A percentile compares a stretch with the other conserved stretches of the same genome.
Evolutionary conservation across 768 basidiomycete genomes (phyloP).

Genomic region (Chlorophyllum brunneum): DNA sequence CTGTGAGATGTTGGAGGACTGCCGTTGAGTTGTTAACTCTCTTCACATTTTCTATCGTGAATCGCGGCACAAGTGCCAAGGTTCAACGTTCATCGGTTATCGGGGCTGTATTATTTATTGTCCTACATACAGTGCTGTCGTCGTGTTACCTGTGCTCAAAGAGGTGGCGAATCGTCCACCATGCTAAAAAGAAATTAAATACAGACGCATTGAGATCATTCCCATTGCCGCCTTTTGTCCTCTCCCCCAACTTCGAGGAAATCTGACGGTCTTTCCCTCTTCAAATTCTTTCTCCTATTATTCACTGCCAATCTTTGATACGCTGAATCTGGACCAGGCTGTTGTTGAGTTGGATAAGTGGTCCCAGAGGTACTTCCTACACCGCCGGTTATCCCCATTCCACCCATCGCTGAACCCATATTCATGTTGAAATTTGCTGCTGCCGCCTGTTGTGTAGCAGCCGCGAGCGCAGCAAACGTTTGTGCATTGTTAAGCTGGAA

Average conservation of each 20-base stretch:
- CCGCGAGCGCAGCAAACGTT: slow-evolving; percentile 61
- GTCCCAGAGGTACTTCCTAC: slow-evolving; percentile 13
- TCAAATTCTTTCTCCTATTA: slow-evolving; percentile 71
- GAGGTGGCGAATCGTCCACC: not conserved
- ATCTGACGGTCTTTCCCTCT: slow-evolving; percentile 81
- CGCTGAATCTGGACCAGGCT: slow-evolving; percentile 74
- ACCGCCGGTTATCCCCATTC: slow-evolving; percentile 30
- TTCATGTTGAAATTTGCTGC: slow-evolving; percentile 9
- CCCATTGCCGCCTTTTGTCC: slow-evolving; percentile 75
- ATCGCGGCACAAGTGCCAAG: no score
- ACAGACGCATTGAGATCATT: slow-evolving; percentile 33
- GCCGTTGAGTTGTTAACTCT: no score
- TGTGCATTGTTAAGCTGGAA: slow-evolving; percentile 80
- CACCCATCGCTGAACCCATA: slow-evolving; percentile 34
- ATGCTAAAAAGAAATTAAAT: not conserved
- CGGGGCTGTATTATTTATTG: not conserved
- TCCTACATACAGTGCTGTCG: slow-evolving; percentile 5
- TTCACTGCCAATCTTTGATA: slow-evolving; percentile 84
- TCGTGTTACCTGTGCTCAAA: not conserved
- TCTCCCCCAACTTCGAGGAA: slow-evolving; percentile 74
- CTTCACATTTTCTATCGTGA: no score
- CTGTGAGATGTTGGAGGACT: no score
- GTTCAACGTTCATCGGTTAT: not conserved
- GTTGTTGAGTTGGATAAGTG: slow-evolving; percentile 33
- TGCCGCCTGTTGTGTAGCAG: slow-evolving; percentile 37